A percentile compares a stretch with the other conserved stretches of the same genome.
phyloP scores from a whole-genome alignment of 768 basidiomycete species.

The Strobilomyces dryophilus region DNA sequence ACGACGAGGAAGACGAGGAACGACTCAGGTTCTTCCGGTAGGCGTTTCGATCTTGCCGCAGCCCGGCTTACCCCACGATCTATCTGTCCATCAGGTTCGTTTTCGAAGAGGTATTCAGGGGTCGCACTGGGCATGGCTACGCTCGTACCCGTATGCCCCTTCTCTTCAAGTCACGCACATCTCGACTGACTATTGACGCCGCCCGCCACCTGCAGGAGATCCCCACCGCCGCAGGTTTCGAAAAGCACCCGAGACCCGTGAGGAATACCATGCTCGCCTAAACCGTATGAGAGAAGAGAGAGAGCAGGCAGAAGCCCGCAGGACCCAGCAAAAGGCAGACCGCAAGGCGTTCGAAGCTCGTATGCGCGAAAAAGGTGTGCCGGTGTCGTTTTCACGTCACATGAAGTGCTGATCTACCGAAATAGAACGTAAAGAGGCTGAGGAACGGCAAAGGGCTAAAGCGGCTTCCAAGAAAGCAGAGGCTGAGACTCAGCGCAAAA shows the following conservation, averaged over 20 bases:
- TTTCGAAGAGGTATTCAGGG: slow-evolving; percentile 43
- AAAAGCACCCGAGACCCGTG: slow-evolving; percentile 40
- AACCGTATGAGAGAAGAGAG: slow-evolving; percentile 50
- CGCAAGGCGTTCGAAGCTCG: slow-evolving; percentile 43
- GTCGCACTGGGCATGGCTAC: slow-evolving; percentile 29
- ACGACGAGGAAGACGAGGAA: slow-evolving; percentile 32
- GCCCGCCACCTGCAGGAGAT: slow-evolving; percentile 12
- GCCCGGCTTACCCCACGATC: slow-evolving; percentile 2
- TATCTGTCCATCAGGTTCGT: slow-evolving; percentile 38
- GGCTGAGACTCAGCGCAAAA: slow-evolving; percentile 42
- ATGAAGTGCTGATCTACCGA: slow-evolving; percentile 10
- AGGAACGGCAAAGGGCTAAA: slow-evolving; percentile 54
- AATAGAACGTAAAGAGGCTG: slow-evolving; percentile 49
- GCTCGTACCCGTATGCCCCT: slow-evolving; percentile 26
- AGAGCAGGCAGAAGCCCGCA: slow-evolving; percentile 48
- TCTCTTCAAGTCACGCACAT: slow-evolving; percentile 10
- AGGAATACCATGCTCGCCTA: slow-evolving; percentile 50
- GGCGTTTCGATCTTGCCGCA: background rate
- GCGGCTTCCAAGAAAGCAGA: slow-evolving; percentile 52
- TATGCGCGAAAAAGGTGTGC: slow-evolving; percentile 50
- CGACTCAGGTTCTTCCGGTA: slow-evolving; percentile 46
- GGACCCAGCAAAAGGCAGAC: slow-evolving; percentile 39
- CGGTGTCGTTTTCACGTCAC: background rate
- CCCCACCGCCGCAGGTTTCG: slow-evolving; percentile 15
- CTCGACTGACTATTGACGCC: slow-evolving; percentile 7